Evolutionary conservation across 2,329 filamentous ascomycete genomes (phyloP).

Genomic region (Ciborinia camelliae): DNA sequence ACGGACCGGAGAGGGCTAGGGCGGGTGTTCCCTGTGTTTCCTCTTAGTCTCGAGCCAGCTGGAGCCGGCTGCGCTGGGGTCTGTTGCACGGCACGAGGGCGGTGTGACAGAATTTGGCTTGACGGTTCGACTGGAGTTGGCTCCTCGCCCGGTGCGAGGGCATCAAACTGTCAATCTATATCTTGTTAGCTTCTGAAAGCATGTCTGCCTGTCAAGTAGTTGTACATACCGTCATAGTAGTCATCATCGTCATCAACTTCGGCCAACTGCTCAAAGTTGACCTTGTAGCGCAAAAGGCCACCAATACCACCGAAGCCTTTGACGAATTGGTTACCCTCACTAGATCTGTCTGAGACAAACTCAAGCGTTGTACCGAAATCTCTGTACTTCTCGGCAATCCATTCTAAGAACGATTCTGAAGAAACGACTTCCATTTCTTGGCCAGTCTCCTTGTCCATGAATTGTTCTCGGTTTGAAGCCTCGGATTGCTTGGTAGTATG

Average conservation of each 20-base stretch:
- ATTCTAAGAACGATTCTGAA: conserved; percentile 94
- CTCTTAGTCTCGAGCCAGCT: conserved; percentile 38
- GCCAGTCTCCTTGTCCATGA: conserved; percentile 93
- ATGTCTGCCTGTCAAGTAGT: not conserved
- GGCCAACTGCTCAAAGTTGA: conserved; percentile 98
- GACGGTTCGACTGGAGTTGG: conserved; percentile 59
- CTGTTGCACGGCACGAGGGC: conserved; percentile 44
- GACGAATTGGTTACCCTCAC: conserved; percentile 98
- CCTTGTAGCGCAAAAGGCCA: conserved; percentile 96
- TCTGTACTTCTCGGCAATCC: conserved; percentile 98
- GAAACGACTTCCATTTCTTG: conserved; percentile 95
- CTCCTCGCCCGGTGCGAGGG: conserved; percentile 87
- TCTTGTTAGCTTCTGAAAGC: conserved; percentile 23
- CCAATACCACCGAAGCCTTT: conserved; percentile 99
- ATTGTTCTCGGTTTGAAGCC: conserved; percentile 68
- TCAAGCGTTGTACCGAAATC: conserved; percentile 94
- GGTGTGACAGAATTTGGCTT: conserved; percentile 43
- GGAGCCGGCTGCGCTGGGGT: conserved; percentile 42
- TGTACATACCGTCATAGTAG: conserved; percentile 69
- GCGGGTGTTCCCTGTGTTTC: conserved; percentile 46
- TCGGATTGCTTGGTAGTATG: conserved; percentile 90
- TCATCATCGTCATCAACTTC: conserved; percentile 90
- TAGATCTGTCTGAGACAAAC: conserved; percentile 96
- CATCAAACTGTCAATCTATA: conserved; percentile 82
- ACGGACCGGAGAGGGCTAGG: conserved; percentile 67